A percentile compares a stretch with the other conserved stretches of the same genome.
These are phyloP conservation scores for Paraleonurus japonicus DNA, from an alignment of 257 asterid genomes.

Conservation along the genomic window DNA sequence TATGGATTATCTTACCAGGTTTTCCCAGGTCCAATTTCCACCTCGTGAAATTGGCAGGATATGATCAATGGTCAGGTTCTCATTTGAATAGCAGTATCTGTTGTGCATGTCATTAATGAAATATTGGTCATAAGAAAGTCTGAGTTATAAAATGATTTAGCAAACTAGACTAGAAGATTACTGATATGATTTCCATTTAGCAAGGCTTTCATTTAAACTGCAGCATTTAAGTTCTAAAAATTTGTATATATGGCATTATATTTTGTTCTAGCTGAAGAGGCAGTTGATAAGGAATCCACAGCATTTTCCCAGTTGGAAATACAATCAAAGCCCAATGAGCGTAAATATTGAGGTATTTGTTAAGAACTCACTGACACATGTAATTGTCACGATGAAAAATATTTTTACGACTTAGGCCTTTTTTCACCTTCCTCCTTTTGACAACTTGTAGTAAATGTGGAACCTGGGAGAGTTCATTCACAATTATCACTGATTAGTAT, in stretches of 20 bases:
- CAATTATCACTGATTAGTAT: slow-evolving; percentile 17
- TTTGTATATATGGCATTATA: not conserved
- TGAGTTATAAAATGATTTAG: not conserved
- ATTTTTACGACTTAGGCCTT: slow-evolving; percentile 81
- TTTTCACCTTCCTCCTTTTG: slow-evolving; percentile 71
- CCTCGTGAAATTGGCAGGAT: slow-evolving; percentile 80
- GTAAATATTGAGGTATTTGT: not conserved
- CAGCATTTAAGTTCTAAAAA: not conserved
- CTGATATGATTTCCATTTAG: not conserved
- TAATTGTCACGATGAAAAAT: slow-evolving; percentile 74
- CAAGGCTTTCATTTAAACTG: slow-evolving; percentile 1
- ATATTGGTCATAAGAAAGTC: not conserved
- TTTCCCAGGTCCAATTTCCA: slow-evolving; percentile 96
- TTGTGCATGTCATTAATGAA: slow-evolving; percentile 10
- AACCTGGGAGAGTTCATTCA: slow-evolving; percentile 49
- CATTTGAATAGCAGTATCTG: slow-evolving; percentile 78
- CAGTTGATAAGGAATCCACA: not conserved
- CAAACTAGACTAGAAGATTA: not conserved
- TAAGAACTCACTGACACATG: slow-evolving; percentile 82
- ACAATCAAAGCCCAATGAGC: slow-evolving; percentile 1
- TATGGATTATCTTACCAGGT: slow-evolving; percentile 57
- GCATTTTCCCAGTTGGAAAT: not conserved
- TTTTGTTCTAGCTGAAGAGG: not conserved
- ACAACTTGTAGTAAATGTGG: slow-evolving; percentile 85
- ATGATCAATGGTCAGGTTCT: slow-evolving; percentile 85